Base-by-base conservation (phyloP, 345 rosid genomes). In the Euphorbia tirucalli region DNA sequence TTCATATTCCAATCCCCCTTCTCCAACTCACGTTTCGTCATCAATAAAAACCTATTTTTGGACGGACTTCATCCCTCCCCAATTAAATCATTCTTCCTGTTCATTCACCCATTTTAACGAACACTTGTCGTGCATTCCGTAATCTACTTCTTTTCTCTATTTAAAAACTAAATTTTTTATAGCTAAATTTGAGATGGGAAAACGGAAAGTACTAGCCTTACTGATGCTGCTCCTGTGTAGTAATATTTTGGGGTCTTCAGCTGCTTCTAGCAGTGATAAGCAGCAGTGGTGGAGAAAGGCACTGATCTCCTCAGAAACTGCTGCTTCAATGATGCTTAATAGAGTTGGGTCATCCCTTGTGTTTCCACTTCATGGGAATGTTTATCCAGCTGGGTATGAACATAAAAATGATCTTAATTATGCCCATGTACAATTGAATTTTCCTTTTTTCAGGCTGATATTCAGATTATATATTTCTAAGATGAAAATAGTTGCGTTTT, bases 341-440 rank as follows among this genome's bases (percentile, higher is more conserved):
- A 78, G 83, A 80, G 84, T 80, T 71, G 86, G 73, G 32, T 83
- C 97, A 65, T 91, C 94, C 57, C 48, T 86, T 39, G 85, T 89
- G 21, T 83, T 91, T 55, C 90, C 87, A 16, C 81, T 91, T 70
- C 83, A 89, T 72, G 97, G 97, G 14, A 89, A 91, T 71, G 94
- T 91, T 49, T 91, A 87, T 84, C 97, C 94, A 66, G 70, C 66
- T 74, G 93, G 93, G 93, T 86, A 86, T 60, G 30, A 39, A 52
- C 37, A 31, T 10, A 54, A 27, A 14, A 66, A 3, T 15, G 21
- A 16, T 35, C 39, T 35, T 50, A 16, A n/a, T 1, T 50, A 50
- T n/a, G n/a, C n/a, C n/a, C n/a, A n/a, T n/a, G n/a, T n/a, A n/a
- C n/a, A n/a, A n/a, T n/a, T n/a, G n/a, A n/a, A n/a, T n/a, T n/a